phyloP scores from a whole-genome alignment of 2,329 filamentous ascomycete species.

The Canariomyces notabilis region DNA sequence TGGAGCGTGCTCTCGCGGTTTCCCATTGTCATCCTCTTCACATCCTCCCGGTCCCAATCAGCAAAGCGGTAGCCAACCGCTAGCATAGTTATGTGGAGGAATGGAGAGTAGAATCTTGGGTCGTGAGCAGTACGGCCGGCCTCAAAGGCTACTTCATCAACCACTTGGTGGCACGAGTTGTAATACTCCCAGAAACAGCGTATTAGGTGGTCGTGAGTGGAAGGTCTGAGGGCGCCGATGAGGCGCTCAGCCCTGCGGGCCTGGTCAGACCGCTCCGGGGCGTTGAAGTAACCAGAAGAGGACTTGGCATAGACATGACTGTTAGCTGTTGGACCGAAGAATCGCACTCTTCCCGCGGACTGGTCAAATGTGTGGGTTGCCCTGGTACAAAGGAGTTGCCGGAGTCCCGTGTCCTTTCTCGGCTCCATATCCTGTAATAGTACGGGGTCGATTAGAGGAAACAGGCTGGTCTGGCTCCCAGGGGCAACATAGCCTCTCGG shows the following conservation, averaged over 20 bases:
- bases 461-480: slow-evolving; percentile 20
- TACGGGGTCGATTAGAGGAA: slow-evolving; percentile 15
- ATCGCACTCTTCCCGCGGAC: slow-evolving; percentile 44
- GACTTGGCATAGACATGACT: slow-evolving; percentile 45
- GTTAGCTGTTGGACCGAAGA: slow-evolving; percentile 51
- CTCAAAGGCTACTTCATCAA: slow-evolving; percentile 47
- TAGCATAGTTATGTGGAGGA: slow-evolving; percentile 47
- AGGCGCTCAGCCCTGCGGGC: slow-evolving; percentile 42
- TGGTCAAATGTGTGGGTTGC: slow-evolving; percentile 49
- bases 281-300: slow-evolving; percentile 30
- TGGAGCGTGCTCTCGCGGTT: slow-evolving; percentile 48
- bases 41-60: slow-evolving; percentile 44
- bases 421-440: slow-evolving; percentile 34
- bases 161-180: slow-evolving; percentile 44
- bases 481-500: slow-evolving; percentile 20
- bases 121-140: slow-evolving; percentile 41
- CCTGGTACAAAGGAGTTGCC: slow-evolving; percentile 43
- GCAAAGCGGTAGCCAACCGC: slow-evolving; percentile 49
- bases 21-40: slow-evolving; percentile 42
- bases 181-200: slow-evolving; percentile 48
- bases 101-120: slow-evolving; percentile 46
- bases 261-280: slow-evolving; percentile 41
- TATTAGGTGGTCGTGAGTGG: slow-evolving; percentile 50
- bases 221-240: slow-evolving; percentile 40
- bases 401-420: slow-evolving; percentile 44